Conservation (phyloP, 345 rosid genomes). For the Eucalyptus regnans region DNA sequence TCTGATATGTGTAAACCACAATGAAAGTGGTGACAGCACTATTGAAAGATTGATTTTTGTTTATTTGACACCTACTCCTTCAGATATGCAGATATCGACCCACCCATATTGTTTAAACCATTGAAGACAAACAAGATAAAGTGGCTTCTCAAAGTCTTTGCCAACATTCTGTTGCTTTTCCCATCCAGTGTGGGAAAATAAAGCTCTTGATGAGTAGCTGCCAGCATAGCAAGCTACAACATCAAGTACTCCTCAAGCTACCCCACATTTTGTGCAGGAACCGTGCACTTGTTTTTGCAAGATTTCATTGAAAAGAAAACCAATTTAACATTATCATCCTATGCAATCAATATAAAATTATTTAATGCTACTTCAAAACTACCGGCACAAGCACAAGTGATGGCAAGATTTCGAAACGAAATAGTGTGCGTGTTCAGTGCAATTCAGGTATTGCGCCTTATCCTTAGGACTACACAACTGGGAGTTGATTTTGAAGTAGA, state of each 20-base stretch:
- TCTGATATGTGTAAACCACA: not conserved
- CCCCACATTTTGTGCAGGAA: not conserved
- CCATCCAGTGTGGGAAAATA: not conserved
- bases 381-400: not conserved
- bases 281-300: not conserved
- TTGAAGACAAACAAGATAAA: constrained; percentile 5
- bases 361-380: not conserved
- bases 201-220: constrained; percentile 7
- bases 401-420: not conserved
- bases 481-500: not conserved
- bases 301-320: not conserved
- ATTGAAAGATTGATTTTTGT: not conserved
- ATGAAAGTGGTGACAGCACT: constrained; percentile 49
- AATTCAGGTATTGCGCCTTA: not conserved
- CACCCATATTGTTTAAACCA: constrained; percentile 2
- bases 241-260: not conserved
- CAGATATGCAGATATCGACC: not conserved
- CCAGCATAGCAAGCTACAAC: not conserved
- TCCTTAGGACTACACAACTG: not conserved
- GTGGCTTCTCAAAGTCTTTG: not conserved
- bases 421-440: not conserved
- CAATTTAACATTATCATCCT: not conserved
- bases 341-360: not conserved
- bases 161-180: constrained; percentile 10
- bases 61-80: not conserved